phyloP scores from a whole-genome alignment of 2,329 filamentous ascomycete genomes.

The Pezicula rhizophila region DNA sequence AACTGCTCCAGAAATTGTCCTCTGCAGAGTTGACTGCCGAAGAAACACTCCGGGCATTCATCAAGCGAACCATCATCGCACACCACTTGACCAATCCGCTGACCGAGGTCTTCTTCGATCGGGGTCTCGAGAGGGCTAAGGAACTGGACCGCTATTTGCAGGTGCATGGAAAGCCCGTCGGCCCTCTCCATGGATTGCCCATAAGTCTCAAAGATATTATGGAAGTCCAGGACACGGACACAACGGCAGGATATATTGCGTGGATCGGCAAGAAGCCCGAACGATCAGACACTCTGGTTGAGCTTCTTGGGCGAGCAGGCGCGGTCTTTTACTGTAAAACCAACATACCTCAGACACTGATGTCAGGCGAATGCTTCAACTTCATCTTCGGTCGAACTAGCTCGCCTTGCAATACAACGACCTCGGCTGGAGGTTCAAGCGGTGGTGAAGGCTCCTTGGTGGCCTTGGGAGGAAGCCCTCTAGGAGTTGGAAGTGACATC shows the following conservation, averaged over 20 bases:
- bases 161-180: no score
- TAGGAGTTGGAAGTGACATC: conserved; percentile 32
- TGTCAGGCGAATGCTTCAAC: conserved; percentile 31
- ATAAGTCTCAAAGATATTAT: no score
- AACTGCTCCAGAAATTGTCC: no score
- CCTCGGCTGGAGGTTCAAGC: conserved; percentile 1
- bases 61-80: no score
- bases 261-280: conserved; percentile 42
- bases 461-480: conserved; percentile 19
- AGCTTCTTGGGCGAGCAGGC: conserved; percentile 35
- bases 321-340: conserved; percentile 44
- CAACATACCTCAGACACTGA: conserved; percentile 43
- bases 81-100: no score
- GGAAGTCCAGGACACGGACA: no score
- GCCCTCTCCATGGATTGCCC: no score
- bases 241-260: conserved; percentile 48
- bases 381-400: conserved; percentile 31
- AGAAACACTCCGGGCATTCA: no score
- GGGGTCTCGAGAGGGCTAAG: no score
- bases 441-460: conserved; percentile 4
- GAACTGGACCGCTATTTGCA: no score
- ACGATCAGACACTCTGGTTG: conserved; percentile 26
- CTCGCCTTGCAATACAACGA: conserved; percentile 1
- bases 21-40: no score
- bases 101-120: no score